Conservation (phyloP, 176 grass and related monocot species). For the Elymus sibiricus region DNA sequence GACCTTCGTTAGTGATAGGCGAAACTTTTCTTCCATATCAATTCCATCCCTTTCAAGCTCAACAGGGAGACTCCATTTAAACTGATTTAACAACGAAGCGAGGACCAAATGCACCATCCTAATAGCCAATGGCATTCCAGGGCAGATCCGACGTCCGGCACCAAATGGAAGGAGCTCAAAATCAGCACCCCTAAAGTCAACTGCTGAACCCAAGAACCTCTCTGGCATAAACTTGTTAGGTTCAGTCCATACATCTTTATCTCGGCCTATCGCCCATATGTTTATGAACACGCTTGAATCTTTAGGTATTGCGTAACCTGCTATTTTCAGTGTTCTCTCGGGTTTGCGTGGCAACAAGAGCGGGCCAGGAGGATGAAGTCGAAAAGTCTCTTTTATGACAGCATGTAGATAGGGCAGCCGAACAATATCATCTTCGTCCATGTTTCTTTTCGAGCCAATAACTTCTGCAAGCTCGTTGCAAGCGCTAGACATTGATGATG, state of each 20-base stretch:
- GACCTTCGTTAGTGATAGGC: background rate
- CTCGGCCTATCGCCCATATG: conserved; percentile 22
- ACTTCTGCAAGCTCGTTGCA: conserved; percentile 20
- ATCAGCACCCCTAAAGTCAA: conserved; percentile 28
- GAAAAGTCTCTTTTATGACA: conserved; percentile 41
- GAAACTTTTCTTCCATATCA: conserved; percentile 52
- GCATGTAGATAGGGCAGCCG: conserved; percentile 45
- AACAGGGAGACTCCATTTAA: conserved; percentile 23
- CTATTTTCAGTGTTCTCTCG: background rate
- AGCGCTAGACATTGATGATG: conserved; percentile 18
- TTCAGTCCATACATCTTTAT: conserved; percentile 19
- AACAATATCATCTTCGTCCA: conserved; percentile 33
- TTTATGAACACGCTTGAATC: conserved; percentile 35
- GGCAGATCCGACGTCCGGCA: conserved; percentile 33
- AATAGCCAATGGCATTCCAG: conserved; percentile 38
- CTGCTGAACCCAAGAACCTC: conserved; percentile 4
- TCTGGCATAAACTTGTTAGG: conserved; percentile 30
- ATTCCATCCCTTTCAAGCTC: conserved; percentile 10
- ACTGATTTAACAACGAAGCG: conserved; percentile 19
- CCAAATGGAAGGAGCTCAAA: conserved; percentile 44
- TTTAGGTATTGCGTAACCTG: conserved; percentile 23
- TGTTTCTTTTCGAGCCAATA: conserved; percentile 1
- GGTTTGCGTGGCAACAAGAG: conserved; percentile 28
- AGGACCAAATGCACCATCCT: conserved; percentile 41
- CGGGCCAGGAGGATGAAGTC: conserved; percentile 36